Base-by-base conservation (phyloP, 352 stramenopile species). In the Phytophthora multivora region DNA sequence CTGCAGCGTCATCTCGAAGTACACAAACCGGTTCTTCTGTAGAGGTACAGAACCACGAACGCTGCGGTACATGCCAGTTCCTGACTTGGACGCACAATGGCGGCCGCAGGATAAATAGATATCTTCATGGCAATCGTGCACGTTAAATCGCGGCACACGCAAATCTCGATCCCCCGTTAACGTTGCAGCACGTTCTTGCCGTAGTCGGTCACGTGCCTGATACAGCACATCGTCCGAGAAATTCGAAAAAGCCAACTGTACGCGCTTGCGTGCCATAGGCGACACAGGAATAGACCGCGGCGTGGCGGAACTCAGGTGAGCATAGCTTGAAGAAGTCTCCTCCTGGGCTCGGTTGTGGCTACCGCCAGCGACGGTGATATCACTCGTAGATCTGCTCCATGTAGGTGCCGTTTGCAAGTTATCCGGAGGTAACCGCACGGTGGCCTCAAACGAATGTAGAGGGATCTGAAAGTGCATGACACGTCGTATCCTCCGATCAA, bases 401-500 rank as follows among this genome's bases (percentile, higher is more conserved):
- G 43, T 26, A 33, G 49, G 38, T 21, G 61, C 3, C n/a, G 11
- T 36, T 48, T 59, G 57, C 6, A 55, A 40, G 23, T 75, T 56
- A 2, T 76, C 70, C 16, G 81, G 66, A 2, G 84, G 87, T 42
- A 96, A 71, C 12, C 86, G 71, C 31, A 96, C 85, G 0, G 81
- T 96, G 0, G 87, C 87, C 47, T 96, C 87, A 62, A 96, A 96
- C 2, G 87, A 89, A 58, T 85, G 77, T 43, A 93, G 64, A 19
- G 86, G 84, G 56, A 95, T 93, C 66, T 91, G 77, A 55, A 95
- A 92, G 49, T 96, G 88, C 88, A 96, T 96, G 48, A 94, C 84
- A 16, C 87, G 85, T 41, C 90, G 86, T 80, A 96, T 96, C 63
- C 88, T 81, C 36, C 80, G 71, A 63, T 93, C 91, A 66, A 95